Evolutionary conservation across 352 stramenopile genomes (phyloP).

Genomic region (Globisporangium nodosum): DNA sequence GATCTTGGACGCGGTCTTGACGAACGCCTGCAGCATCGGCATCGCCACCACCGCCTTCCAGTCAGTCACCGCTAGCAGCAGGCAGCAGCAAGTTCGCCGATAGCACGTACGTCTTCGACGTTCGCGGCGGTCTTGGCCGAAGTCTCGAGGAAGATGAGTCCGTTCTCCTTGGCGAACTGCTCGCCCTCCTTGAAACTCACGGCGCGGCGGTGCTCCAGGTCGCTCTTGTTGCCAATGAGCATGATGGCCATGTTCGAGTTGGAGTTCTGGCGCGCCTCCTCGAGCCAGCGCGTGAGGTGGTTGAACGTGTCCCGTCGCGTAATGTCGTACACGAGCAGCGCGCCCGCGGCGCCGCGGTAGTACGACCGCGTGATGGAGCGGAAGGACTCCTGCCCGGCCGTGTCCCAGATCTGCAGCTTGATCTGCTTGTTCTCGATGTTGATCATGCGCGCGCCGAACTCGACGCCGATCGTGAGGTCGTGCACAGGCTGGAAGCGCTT

Average conservation of each 20-base stretch:
- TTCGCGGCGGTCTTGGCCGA: conserved; percentile 98
- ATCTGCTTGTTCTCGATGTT: conserved; percentile 98
- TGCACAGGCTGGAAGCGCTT: conserved; percentile 99
- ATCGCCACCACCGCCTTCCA: neutral
- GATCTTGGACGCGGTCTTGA: conserved; percentile 95
- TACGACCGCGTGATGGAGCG: conserved; percentile 99
- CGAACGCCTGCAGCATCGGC: conserved; percentile 77
- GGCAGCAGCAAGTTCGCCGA: neutral
- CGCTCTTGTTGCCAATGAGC: conserved; percentile 98
- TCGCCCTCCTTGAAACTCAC: conserved; percentile 97
- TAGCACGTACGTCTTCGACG: conserved; percentile 94
- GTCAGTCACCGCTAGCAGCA: neutral
- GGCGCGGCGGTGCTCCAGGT: conserved; percentile 93
- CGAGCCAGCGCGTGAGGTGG: conserved; percentile 97
- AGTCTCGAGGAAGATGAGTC: conserved; percentile 99
- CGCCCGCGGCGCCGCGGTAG: conserved; percentile 96
- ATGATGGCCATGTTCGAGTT: conserved; percentile 99
- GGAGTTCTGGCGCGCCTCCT: conserved; percentile 97
- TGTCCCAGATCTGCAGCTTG: conserved; percentile 98
- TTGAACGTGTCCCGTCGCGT: conserved; percentile 99
- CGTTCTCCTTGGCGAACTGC: conserved; percentile 98
- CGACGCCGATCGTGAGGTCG: conserved; percentile 99
- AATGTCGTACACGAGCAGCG: conserved; percentile 99
- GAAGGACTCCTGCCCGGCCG: conserved; percentile 99
- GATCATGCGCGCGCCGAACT: conserved; percentile 99